Percentiles rank a stretch among this genome's conserved stretches.
Conservation (phyloP, 2,329 filamentous ascomycete species). For the Paraconiothyrium brasiliense region DNA sequence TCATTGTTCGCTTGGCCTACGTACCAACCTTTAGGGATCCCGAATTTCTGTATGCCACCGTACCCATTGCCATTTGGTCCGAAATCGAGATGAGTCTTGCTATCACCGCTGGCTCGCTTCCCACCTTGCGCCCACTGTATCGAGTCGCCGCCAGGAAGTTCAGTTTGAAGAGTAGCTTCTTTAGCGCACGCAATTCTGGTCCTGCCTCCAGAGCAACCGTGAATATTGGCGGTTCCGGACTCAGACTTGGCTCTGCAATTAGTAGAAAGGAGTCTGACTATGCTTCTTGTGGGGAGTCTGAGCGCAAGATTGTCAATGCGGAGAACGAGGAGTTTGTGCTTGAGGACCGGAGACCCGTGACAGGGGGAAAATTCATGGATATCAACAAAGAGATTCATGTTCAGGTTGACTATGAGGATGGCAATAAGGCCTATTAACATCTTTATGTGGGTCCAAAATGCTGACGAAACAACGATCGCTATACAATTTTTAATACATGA, state of each 20-base stretch:
- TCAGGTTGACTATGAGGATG: neutral
- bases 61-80: constrained; percentile 30
- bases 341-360: neutral
- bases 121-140: constrained; percentile 27
- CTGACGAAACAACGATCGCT: neutral
- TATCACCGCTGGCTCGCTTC: constrained; percentile 26
- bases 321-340: neutral
- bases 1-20: constrained; percentile 26
- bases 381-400: neutral
- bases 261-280: neutral
- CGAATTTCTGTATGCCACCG: constrained; percentile 26
- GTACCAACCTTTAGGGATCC: constrained; percentile 21
- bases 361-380: neutral
- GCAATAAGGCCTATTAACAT: neutral
- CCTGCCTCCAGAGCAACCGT: neutral
- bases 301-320: neutral
- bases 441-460: neutral
- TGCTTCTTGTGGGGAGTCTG: neutral
- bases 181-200: neutral
- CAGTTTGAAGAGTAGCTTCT: neutral
- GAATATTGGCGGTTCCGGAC: neutral
- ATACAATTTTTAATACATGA: neutral
- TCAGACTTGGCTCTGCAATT: neutral
- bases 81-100: constrained; percentile 26
- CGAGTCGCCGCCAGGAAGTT: constrained; percentile 11